Conservation (phyloP, 768 basidiomycete species). For the Tylopilus rubrobrunneus region DNA sequence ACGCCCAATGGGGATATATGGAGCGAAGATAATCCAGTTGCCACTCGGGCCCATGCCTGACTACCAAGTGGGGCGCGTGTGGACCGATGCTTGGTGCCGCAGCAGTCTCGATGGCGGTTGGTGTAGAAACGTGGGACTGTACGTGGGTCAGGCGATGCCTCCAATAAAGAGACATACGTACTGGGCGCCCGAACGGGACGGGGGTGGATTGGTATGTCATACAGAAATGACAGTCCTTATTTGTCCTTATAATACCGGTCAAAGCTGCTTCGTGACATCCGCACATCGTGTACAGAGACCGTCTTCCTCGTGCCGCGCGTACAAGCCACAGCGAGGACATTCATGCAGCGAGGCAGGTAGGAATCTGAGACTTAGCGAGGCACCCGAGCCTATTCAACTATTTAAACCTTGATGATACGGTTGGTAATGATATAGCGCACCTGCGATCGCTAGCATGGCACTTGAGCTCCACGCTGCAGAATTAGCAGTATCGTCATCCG, state of each 20-base stretch:
- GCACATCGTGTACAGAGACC: slow-evolving; percentile 66
- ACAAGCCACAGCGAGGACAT: slow-evolving; percentile 74
- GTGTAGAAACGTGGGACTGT: too few species aligned
- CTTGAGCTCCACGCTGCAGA: slow-evolving; percentile 50
- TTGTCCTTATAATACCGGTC: neutral
- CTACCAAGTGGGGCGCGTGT: too few species aligned
- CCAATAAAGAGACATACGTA: too few species aligned
- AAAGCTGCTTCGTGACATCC: slow-evolving; percentile 14
- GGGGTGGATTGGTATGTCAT: too few species aligned
- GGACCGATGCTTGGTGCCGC: too few species aligned
- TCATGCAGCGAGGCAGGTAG: slow-evolving; percentile 59
- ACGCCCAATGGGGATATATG: too few species aligned
- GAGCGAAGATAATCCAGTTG: too few species aligned
- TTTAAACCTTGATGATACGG: neutral
- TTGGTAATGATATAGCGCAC: slow-evolving; percentile 30
- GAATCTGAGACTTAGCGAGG: slow-evolving; percentile 46
- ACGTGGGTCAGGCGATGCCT: too few species aligned
- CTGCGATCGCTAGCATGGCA: slow-evolving; percentile 15
- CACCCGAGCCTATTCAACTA: slow-evolving; percentile 8
- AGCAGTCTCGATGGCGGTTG: too few species aligned
- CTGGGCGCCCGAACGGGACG: too few species aligned
- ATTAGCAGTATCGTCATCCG: slow-evolving; percentile 36
- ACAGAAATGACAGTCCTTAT: too few species aligned
- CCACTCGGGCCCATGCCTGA: too few species aligned
- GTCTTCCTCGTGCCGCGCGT: slow-evolving; percentile 48